Percentiles rank a stretch among this genome's conserved stretches.
These are phyloP conservation scores for Prosopis cineraria DNA, from an alignment of 306 rosid genomes.

Conservation along the genomic window DNA sequence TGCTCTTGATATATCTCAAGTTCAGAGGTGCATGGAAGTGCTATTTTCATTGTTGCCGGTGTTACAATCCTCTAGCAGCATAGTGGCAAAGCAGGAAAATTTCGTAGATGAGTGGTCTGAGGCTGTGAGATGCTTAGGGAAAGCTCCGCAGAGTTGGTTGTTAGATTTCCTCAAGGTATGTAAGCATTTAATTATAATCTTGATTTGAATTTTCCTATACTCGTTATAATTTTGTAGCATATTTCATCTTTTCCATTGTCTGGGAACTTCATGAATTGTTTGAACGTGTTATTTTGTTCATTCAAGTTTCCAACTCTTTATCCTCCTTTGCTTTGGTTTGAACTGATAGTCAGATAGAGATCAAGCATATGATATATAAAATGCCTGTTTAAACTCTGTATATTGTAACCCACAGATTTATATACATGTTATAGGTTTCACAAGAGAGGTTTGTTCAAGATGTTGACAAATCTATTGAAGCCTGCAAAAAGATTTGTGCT, in stretches of 20 bases:
- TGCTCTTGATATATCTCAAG: conserved; percentile 56
- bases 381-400: conserved; percentile 13
- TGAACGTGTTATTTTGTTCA: conserved; percentile 11
- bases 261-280: not conserved
- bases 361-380: conserved; percentile 20
- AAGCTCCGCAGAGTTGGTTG: conserved; percentile 74
- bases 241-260: not conserved
- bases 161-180: conserved; percentile 72
- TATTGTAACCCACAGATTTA: conserved; percentile 1
- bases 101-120: conserved; percentile 69
- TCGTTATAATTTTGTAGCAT: not conserved
- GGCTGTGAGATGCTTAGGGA: conserved; percentile 79
- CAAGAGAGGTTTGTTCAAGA: conserved; percentile 53
- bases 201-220: not conserved
- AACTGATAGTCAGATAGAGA: conserved; percentile 3
- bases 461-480: conserved; percentile 42
- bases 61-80: conserved; percentile 36
- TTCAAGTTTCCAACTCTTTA: conserved; percentile 3
- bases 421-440: conserved; percentile 59
- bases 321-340: conserved; percentile 14
- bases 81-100: conserved; percentile 34
- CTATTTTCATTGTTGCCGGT: conserved; percentile 74
- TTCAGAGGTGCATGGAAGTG: conserved; percentile 80
- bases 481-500: conserved; percentile 60
- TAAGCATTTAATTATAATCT: conserved; percentile 14